These are phyloP conservation scores for Fusarium siculi DNA, from an alignment of 2,329 filamentous ascomycete genomes.

Conservation along the genomic window DNA sequence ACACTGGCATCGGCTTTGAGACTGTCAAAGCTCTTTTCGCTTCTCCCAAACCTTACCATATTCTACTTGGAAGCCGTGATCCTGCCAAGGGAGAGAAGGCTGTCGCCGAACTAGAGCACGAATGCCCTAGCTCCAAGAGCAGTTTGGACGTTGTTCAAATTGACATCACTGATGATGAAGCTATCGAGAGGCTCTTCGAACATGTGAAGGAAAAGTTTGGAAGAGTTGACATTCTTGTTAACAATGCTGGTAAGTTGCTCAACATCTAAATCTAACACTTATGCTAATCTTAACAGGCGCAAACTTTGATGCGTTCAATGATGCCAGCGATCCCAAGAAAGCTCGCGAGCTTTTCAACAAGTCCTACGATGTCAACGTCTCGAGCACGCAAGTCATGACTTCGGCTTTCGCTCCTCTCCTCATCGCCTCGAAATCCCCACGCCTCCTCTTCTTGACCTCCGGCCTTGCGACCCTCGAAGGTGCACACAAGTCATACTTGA, in stretches of 20 bases:
- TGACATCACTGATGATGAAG: slow-evolving; percentile 64
- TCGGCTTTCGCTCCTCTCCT: slow-evolving; percentile 57
- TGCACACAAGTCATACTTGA: slow-evolving; percentile 41
- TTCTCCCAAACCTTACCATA: slow-evolving; percentile 61
- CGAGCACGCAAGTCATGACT: slow-evolving; percentile 57
- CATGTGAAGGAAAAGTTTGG: slow-evolving; percentile 55
- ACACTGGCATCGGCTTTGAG: slow-evolving; percentile 70
- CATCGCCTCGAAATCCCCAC: slow-evolving; percentile 53
- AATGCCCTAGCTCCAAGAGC: slow-evolving; percentile 54
- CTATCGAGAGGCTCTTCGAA: slow-evolving; percentile 59
- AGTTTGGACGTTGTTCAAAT: slow-evolving; percentile 60
- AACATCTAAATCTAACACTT: too few relatives aligned
- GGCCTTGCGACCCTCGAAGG: slow-evolving; percentile 54
- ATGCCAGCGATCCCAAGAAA: slow-evolving; percentile 39
- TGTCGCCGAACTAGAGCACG: slow-evolving; percentile 52
- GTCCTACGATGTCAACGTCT: slow-evolving; percentile 62
- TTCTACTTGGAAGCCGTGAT: slow-evolving; percentile 66
- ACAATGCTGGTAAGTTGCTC: slow-evolving; percentile 62
- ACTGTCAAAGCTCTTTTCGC: slow-evolving; percentile 63
- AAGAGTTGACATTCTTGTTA: slow-evolving; percentile 63
- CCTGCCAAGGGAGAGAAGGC: slow-evolving; percentile 62
- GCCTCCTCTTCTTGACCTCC: slow-evolving; percentile 61
- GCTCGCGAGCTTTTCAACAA: slow-evolving; percentile 57
- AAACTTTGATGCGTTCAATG: slow-evolving; percentile 53
- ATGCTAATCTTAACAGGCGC: slow-evolving; percentile 47